phyloP scores from a whole-genome alignment of 768 basidiomycete species.

The Dioszegia aurantiaca region DNA sequence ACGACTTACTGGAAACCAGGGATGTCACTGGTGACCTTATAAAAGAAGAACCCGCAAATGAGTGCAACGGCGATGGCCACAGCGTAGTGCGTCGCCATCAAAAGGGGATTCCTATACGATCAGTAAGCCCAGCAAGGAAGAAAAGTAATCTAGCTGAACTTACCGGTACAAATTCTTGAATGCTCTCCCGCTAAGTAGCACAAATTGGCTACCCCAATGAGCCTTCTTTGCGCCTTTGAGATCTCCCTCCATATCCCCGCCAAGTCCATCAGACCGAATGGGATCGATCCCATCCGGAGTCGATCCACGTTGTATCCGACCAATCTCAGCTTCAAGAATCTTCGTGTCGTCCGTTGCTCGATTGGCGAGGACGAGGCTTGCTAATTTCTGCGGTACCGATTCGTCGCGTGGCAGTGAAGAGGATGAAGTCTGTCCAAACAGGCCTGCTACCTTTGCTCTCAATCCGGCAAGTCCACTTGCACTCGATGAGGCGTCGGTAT shows the following conservation, averaged over 20 bases:
- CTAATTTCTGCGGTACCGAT: conserved; percentile 56
- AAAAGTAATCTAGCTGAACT: too few species aligned
- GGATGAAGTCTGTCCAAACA: conserved; percentile 22
- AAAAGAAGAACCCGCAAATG: conserved; percentile 92
- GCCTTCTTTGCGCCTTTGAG: conserved; percentile 61
- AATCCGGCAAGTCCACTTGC: conserved; percentile 3
- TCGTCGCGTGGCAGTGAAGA: conserved; percentile 47
- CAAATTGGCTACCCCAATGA: conserved; percentile 83
- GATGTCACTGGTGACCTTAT: conserved; percentile 86
- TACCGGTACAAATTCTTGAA: conserved; percentile 94
- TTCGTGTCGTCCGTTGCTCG: conserved; percentile 65
- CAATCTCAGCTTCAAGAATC: conserved; percentile 64
- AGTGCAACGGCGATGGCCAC: conserved; percentile 79
- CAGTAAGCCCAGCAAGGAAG: too few species aligned
- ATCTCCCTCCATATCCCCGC: conserved; percentile 64
- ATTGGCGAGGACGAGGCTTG: conserved; percentile 70
- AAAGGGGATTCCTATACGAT: conserved; percentile 66
- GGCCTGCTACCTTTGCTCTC: conserved; percentile 34
- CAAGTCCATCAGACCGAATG: conserved; percentile 54
- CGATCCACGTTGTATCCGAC: conserved; percentile 48
- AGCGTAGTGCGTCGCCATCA: conserved; percentile 85
- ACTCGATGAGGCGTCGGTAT: conserved; percentile 12
- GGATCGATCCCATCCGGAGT: conserved; percentile 44
- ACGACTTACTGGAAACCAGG: conserved; percentile 94
- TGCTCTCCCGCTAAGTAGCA: conserved; percentile 87